phyloP scores from a whole-genome alignment of 176 grass and related monocot genomes.

The Sorghum bicolor region DNA sequence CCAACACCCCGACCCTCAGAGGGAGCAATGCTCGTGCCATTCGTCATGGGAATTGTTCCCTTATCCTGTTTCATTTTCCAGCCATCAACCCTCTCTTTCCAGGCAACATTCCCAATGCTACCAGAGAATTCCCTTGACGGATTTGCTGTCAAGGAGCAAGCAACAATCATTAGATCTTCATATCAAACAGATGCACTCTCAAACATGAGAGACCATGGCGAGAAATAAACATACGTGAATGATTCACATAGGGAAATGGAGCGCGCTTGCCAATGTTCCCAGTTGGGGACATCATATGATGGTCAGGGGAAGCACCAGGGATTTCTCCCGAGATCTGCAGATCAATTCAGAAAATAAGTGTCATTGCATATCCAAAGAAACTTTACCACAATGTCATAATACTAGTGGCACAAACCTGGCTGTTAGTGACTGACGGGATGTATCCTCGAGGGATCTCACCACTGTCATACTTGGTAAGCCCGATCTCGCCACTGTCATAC shows the following conservation, averaged over 20 bases:
- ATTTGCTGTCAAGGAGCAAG: slow-evolving; percentile 57
- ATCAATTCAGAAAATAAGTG: slow-evolving; percentile 24
- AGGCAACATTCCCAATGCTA: slow-evolving; percentile 94
- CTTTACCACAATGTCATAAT: background rate
- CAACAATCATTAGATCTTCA: slow-evolving; percentile 32
- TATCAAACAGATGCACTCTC: slow-evolving; percentile 11
- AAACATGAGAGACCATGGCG: slow-evolving; percentile 3
- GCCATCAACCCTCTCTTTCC: slow-evolving; percentile 99
- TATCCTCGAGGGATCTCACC: slow-evolving; percentile 89
- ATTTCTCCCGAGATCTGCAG: slow-evolving; percentile 92
- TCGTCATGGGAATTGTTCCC: slow-evolving; percentile 79
- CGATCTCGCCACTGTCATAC: slow-evolving; percentile 84
- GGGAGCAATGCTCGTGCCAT: slow-evolving; percentile 92
- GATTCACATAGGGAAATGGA: slow-evolving; percentile 83
- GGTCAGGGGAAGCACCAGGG: slow-evolving; percentile 88
- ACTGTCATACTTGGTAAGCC: slow-evolving; percentile 53
- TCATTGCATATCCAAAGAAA: background rate
- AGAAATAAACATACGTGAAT: slow-evolving; percentile 68
- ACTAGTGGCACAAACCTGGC: slow-evolving; percentile 51
- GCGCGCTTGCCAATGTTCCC: slow-evolving; percentile 79
- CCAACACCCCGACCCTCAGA: slow-evolving; percentile 87
- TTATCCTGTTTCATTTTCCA: slow-evolving; percentile 99
- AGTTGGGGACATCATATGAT: slow-evolving; percentile 99
- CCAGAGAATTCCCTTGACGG: slow-evolving; percentile 95
- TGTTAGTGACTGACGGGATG: slow-evolving; percentile 87